phyloP scores from a whole-genome alignment of 441 rosid genomes.

The Gossypium trilobum region DNA sequence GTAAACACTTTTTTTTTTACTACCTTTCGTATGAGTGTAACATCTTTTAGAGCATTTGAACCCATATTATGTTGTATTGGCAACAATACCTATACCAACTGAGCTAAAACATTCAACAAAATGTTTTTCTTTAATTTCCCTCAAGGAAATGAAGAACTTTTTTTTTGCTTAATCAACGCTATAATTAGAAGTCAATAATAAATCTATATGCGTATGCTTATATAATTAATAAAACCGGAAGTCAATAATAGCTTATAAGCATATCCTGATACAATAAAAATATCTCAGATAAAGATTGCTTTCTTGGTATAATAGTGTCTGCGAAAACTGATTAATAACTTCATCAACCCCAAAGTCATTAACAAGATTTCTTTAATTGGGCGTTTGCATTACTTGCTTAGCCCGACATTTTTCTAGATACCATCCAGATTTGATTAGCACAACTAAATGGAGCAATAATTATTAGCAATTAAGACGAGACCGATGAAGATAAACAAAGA shows the following conservation, averaged over 20 bases:
- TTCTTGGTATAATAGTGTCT: background rate
- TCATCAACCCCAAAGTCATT: background rate
- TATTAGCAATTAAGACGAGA: background rate
- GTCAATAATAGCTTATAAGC: too few species aligned
- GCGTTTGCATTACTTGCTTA: too few species aligned
- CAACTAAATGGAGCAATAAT: background rate
- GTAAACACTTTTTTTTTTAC: too few species aligned
- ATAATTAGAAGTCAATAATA: background rate
- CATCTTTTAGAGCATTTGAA: too few species aligned
- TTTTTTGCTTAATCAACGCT: too few species aligned
- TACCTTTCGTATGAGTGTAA: too few species aligned
- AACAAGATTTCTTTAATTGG: too few species aligned
- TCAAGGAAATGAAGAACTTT: too few species aligned
- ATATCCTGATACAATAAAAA: background rate
- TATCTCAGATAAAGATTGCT: background rate
- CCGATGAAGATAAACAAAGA: background rate
- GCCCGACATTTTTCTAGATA: background rate
- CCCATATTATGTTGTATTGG: too few species aligned
- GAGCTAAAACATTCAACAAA: too few species aligned
- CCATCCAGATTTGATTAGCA: background rate
- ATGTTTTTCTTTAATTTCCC: too few species aligned
- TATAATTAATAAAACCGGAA: background rate
- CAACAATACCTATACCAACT: too few species aligned
- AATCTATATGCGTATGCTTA: background rate
- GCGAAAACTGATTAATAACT: background rate